A percentile compares a stretch with the other conserved stretches of the same genome.
These are phyloP conservation scores for Pseudozyma pruni DNA, from an alignment of 1,284 basidiomycete species.

Conservation along the genomic window DNA sequence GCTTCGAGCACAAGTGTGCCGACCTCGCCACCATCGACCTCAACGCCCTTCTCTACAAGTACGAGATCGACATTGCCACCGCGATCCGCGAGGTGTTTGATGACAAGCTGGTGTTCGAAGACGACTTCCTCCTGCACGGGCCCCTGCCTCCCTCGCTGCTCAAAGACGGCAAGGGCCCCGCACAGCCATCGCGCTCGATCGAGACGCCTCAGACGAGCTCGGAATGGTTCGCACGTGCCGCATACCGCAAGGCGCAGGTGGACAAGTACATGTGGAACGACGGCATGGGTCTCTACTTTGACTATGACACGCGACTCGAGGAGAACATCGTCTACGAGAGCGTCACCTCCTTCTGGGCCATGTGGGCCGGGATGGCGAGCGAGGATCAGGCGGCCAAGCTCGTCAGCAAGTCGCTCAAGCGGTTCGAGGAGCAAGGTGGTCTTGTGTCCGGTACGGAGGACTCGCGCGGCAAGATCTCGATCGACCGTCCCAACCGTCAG, in stretches of 20 bases:
- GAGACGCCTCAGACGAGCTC: conserved; percentile 65
- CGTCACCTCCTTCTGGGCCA: conserved; percentile 92
- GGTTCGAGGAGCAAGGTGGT: conserved; percentile 96
- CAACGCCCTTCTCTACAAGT: conserved; percentile 83
- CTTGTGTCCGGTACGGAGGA: conserved; percentile 96
- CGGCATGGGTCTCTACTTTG: conserved; percentile 91
- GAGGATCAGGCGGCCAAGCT: conserved; percentile 93
- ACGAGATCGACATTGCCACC: conserved; percentile 67
- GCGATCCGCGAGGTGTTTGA: conserved; percentile 94
- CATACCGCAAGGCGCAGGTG: conserved; percentile 74
- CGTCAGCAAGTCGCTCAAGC: conserved; percentile 86
- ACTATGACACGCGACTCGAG: conserved; percentile 91
- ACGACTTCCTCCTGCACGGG: conserved; percentile 76
- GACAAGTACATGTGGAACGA: conserved; percentile 98
- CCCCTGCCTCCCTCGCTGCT: conserved; percentile 50
- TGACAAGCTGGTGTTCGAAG: conserved; percentile 87
- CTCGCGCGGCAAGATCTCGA: conserved; percentile 91
- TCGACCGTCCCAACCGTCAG: conserved; percentile 97
- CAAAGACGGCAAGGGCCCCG: conserved; percentile 36
- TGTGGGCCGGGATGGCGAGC: conserved; percentile 96
- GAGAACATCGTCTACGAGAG: conserved; percentile 94
- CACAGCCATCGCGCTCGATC: conserved; percentile 74
- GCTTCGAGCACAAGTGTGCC: conserved; percentile 90
- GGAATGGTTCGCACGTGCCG: conserved; percentile 66
- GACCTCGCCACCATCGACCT: conserved; percentile 96